Base-by-base conservation (phyloP, 805 yeast species). In the Candida railenensis region DNA sequence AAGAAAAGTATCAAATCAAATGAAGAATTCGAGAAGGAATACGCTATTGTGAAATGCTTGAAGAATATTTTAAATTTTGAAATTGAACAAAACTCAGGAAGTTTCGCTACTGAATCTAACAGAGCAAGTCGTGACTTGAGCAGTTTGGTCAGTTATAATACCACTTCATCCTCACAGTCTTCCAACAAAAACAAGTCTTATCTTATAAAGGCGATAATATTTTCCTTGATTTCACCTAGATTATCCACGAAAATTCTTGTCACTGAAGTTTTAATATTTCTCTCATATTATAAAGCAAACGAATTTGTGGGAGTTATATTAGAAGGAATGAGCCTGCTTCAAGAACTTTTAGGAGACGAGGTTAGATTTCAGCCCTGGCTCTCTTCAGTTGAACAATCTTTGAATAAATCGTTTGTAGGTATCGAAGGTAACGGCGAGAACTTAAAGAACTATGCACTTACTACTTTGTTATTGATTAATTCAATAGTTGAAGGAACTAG, bases 361-460 rank as follows among this genome's bases (percentile, higher is more conserved):
- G 65, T 61, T 1, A 49, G 65, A 22, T 72, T 67, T 50, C 75
- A 68, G 40, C 75, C 76, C 2, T 72, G 77, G 77, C 48, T 73
- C 19, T 57, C 59, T 40, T 56, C 71, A 1, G 63, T 71, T 21
- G 74, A 71, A 43, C 54, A 62, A 19, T 60, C 65, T 28, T 50
- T 71, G 22, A 69, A 67, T 46, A 69, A 68, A 49, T 59, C 55
- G 39, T 54, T 58, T 42, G 48, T 50, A 1, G 37, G 37, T 9
- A 16, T 28, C 20, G 22, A 18, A 28, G 50, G 47, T 4, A 21
- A 44, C 38, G 51, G 48, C 15, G 22, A 39, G 14, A 61, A 54
- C 16, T 57, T 69, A 37, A 59, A 55, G 44, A 60, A 69, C 46
- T 73, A 72, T 45, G 57, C 63, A 1, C 55, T 68, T 37, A 69